Conservation (phyloP, 2,329 filamentous ascomycete genomes). For the Aspergillus vadensis region DNA sequence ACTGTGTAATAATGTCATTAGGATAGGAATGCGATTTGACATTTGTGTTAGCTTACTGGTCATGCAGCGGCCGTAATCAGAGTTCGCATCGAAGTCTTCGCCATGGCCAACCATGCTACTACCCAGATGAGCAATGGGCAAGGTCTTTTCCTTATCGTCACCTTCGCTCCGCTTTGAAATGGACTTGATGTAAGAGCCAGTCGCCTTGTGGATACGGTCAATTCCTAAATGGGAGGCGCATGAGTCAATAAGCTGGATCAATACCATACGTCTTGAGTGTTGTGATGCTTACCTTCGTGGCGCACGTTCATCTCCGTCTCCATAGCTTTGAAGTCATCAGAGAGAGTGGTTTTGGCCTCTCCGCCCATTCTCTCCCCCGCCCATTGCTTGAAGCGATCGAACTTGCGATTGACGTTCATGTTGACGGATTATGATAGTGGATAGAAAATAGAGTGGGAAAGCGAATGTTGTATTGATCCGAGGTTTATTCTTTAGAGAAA, state of each 20-base stretch:
- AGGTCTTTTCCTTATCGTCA: constrained; percentile 83
- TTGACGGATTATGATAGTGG: constrained; percentile 20
- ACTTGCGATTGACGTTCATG: constrained; percentile 77
- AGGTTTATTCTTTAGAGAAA: background rate
- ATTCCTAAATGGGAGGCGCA: constrained; percentile 64
- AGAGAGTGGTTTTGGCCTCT: constrained; percentile 81
- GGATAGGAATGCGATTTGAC: background rate
- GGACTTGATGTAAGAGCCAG: constrained; percentile 84
- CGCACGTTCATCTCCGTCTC: constrained; percentile 88
- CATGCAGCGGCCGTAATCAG: constrained; percentile 86
- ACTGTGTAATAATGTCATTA: constrained; percentile 45
- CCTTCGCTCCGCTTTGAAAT: constrained; percentile 79
- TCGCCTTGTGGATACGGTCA: constrained; percentile 84
- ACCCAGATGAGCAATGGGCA: constrained; percentile 78
- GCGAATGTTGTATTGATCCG: background rate
- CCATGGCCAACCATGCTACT: constrained; percentile 85
- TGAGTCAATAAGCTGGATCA: constrained; percentile 17
- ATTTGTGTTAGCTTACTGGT: constrained; percentile 56
- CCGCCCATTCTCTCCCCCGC: constrained; percentile 93
- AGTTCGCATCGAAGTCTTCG: constrained; percentile 88
- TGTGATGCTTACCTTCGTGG: constrained; percentile 71
- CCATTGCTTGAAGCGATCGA: constrained; percentile 97
- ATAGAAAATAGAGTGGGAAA: background rate
- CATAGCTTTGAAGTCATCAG: constrained; percentile 87
- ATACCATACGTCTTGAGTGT: background rate